Evolutionary conservation across 2,329 filamentous ascomycete genomes (phyloP).

Genomic region (Blastomyces silverae): DNA sequence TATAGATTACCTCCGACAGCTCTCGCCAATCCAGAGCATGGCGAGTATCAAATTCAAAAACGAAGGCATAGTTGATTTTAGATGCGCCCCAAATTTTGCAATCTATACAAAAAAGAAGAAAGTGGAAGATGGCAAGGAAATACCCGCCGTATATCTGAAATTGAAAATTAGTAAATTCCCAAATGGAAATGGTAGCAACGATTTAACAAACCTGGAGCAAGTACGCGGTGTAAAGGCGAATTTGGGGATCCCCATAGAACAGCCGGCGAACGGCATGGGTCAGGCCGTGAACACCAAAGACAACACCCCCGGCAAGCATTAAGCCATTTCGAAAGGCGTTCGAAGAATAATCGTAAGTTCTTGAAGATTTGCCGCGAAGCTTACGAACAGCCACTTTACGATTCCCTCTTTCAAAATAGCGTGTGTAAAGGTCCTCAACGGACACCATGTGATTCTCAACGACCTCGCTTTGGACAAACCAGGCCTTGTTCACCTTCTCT

Average conservation of each 20-base stretch:
- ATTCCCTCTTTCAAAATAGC: conserved; percentile 91
- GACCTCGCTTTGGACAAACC: conserved; percentile 85
- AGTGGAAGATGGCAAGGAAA: conserved; percentile 73
- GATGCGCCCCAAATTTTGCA: conserved; percentile 74
- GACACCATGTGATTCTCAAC: conserved; percentile 71
- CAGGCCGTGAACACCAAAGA: conserved; percentile 61
- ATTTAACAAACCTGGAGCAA: conserved; percentile 54
- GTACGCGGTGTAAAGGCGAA: conserved; percentile 56
- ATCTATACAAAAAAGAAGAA: conserved; percentile 76
- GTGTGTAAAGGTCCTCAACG: conserved; percentile 84
- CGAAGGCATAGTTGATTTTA: conserved; percentile 93
- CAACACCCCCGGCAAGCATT: conserved; percentile 59
- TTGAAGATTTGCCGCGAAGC: conserved; percentile 62
- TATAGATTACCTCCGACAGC: conserved; percentile 57
- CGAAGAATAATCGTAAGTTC: conserved; percentile 53
- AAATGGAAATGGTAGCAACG: conserved; percentile 9
- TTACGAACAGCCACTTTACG: conserved; percentile 86
- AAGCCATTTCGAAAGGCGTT: conserved; percentile 57
- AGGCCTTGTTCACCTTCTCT: conserved; percentile 82
- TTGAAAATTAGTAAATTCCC: conserved; percentile 25
- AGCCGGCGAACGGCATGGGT: conserved; percentile 53
- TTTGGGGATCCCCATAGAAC: conserved; percentile 37
- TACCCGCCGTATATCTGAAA: conserved; percentile 81
- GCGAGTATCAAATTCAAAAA: conserved; percentile 90
- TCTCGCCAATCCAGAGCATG: conserved; percentile 86